phyloP scores from a whole-genome alignment of 192 early-diverging fungal species.

The Backusella psychrophila region DNA sequence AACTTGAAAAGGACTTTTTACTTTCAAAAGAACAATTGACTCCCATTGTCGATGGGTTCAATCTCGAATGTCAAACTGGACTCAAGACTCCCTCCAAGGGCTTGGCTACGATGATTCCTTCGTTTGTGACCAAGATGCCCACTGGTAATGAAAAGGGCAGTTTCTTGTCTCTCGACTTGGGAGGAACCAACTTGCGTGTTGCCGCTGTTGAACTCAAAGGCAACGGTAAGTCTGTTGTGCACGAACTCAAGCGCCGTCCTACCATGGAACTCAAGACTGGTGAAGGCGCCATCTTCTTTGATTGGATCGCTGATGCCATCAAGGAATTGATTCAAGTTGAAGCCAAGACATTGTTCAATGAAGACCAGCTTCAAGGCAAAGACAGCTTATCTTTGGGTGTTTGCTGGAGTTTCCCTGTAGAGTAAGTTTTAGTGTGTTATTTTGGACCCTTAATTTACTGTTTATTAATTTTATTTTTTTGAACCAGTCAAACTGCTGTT shows the following conservation, averaged over 20 bases:
- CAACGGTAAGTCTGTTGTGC: conserved; percentile 57
- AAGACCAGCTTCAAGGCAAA: conserved; percentile 26
- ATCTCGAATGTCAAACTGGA: conserved; percentile 31
- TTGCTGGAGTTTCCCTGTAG: conserved; percentile 83
- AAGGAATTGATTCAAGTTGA: conserved; percentile 29
- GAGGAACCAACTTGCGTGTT: conserved; percentile 94
- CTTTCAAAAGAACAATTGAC: conserved; percentile 21
- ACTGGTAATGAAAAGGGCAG: conserved; percentile 83
- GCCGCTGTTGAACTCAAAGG: conserved; percentile 81
- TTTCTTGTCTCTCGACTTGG: conserved; percentile 90
- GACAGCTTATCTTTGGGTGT: conserved; percentile 56
- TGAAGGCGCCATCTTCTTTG: conserved; percentile 68
- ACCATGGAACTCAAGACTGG: conserved; percentile 82
- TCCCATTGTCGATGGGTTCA: conserved; percentile 36
- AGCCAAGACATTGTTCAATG: conserved; percentile 25
- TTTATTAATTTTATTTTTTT: conserved; percentile 8
- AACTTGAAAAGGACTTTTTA: conserved; percentile 24
- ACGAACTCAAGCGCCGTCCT: conserved; percentile 71
- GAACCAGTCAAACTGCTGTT: conserved; percentile 53
- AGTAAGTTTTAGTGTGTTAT: conserved; percentile 47
- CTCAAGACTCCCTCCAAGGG: conserved; percentile 44
- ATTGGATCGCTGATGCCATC: conserved; percentile 74
- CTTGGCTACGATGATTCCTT: conserved; percentile 83
- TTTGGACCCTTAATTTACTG: not conserved
- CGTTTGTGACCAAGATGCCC: conserved; percentile 80